Percentiles rank a stretch among this genome's conserved stretches.
phyloP scores from a whole-genome alignment of 352 stramenopile genomes.

The Phytophthora kernoviae region DNA sequence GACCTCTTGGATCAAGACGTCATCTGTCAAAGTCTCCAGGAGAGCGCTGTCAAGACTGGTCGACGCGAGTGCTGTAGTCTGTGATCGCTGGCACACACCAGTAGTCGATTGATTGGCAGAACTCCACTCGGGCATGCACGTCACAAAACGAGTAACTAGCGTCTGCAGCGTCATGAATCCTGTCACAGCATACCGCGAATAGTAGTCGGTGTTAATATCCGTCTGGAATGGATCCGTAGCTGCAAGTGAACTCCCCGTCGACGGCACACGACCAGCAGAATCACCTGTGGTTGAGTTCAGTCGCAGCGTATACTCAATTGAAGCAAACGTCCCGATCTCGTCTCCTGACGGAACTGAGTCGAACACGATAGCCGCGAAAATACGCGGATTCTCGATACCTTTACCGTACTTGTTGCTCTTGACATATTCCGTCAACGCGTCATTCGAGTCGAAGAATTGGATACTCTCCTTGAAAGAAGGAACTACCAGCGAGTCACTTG shows the following conservation, averaged over 20 bases:
- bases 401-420: constrained; percentile 48
- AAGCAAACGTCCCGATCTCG: constrained; percentile 43
- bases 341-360: constrained; percentile 36
- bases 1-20: constrained; percentile 48
- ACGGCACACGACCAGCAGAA: constrained; percentile 28
- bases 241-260: constrained; percentile 38
- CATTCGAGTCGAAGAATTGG: constrained; percentile 45
- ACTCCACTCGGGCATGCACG: constrained; percentile 62
- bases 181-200: constrained; percentile 47
- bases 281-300: constrained; percentile 57
- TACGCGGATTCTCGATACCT: constrained; percentile 42
- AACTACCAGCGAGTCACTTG: constrained; percentile 26
- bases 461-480: constrained; percentile 55
- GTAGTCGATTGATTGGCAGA: constrained; percentile 39
- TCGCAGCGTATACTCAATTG: constrained; percentile 64
- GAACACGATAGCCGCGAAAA: constrained; percentile 65
- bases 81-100: constrained; percentile 45
- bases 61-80: constrained; percentile 33
- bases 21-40: constrained; percentile 39
- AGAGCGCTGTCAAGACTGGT: constrained; percentile 34
- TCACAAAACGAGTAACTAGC: constrained; percentile 63
- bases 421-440: constrained; percentile 51
- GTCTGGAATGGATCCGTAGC: constrained; percentile 44
- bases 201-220: constrained; percentile 39
- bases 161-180: constrained; percentile 73